Base-by-base conservation (phyloP, 2,329 filamentous ascomycete genomes). In the Neobulgaria alba region DNA sequence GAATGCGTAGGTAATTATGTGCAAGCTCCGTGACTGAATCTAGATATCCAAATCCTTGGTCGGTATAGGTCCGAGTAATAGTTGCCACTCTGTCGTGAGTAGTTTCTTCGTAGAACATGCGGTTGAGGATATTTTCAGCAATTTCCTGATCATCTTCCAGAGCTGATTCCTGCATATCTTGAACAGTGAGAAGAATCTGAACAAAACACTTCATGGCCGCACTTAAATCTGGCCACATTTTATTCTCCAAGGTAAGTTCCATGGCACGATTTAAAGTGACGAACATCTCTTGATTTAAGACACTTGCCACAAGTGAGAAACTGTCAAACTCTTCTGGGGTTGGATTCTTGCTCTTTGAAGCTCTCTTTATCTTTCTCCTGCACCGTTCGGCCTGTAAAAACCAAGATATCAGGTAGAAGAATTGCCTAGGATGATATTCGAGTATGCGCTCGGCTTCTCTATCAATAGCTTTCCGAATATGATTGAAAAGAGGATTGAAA, bases 21-120 rank as follows among this genome's bases (percentile, higher is more conserved):
- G 85, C 75, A 29, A 96, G 76, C 55, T 98, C 90, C 1, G 90
- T 96, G 43, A 83, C 82, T 4, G 89, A 83, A 62, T 98, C 89
- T 1, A 98, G 72, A 53, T 95, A 98, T 41, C 88, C 85, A 53
- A 95, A 92, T 0, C 86, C 85, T 64, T 96, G 92, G 45, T 90
- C 86, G 52, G 93, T 94, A 66, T 93, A 96, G n/a, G 75, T 81
- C 48, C 82, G 74, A 1, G 90, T 71, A 39, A 95, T 84, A 44
- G 79, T 76, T 20, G 90, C 75, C 38, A 98, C 76, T 17, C 85
- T 74, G 47, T 98, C 90, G 56, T 98, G 89, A 0, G 89, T 95
- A 0, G 85, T 77, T 57, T 96, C 88, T 62, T 98, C 92, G 64
- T 98, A 98, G 61, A 98, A 98, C n/a, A 98, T 86, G 46, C 90